These are phyloP conservation scores for Penicillium sp. DNA, from an alignment of 2,329 filamentous ascomycete genomes.

Conservation along the genomic window DNA sequence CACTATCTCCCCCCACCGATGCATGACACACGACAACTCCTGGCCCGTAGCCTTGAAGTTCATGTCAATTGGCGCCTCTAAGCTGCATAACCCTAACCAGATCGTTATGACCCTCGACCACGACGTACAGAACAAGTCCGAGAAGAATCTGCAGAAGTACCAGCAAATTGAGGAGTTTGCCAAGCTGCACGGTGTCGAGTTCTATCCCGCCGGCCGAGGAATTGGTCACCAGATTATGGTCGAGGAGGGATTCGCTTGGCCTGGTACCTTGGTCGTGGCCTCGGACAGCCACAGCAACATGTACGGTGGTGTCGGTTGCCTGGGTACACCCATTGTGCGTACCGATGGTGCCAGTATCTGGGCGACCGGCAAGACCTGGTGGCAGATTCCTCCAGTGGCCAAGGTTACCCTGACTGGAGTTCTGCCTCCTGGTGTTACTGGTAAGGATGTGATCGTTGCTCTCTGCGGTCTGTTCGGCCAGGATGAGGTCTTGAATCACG, in stretches of 20 bases:
- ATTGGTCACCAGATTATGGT: constrained; percentile 78
- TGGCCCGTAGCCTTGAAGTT: constrained; percentile 74
- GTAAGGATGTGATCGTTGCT: constrained; percentile 90
- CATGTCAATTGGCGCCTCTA: constrained; percentile 73
- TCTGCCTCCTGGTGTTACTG: constrained; percentile 73
- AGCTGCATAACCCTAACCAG: constrained; percentile 66
- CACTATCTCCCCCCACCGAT: constrained; percentile 63
- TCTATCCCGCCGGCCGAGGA: constrained; percentile 70
- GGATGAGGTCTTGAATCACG: constrained; percentile 85
- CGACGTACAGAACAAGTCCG: constrained; percentile 77
- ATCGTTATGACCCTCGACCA: constrained; percentile 82
- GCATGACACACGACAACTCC: constrained; percentile 85
- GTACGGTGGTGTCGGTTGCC: constrained; percentile 72
- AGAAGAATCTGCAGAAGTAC: constrained; percentile 79
- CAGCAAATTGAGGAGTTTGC: constrained; percentile 76
- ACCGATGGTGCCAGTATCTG: constrained; percentile 84
- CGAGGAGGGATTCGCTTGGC: constrained; percentile 80
- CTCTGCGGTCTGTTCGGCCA: constrained; percentile 81
- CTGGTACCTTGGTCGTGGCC: constrained; percentile 74
- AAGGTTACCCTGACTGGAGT: constrained; percentile 71
- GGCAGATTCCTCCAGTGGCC: constrained; percentile 78
- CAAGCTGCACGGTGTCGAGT: constrained; percentile 66
- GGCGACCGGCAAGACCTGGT: constrained; percentile 80
- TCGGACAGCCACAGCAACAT: constrained; percentile 67
- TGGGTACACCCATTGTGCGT: constrained; percentile 77